These are phyloP conservation scores for Saccharomycopsis lassenensis DNA, from an alignment of 805 yeast genomes.

Conservation along the genomic window DNA sequence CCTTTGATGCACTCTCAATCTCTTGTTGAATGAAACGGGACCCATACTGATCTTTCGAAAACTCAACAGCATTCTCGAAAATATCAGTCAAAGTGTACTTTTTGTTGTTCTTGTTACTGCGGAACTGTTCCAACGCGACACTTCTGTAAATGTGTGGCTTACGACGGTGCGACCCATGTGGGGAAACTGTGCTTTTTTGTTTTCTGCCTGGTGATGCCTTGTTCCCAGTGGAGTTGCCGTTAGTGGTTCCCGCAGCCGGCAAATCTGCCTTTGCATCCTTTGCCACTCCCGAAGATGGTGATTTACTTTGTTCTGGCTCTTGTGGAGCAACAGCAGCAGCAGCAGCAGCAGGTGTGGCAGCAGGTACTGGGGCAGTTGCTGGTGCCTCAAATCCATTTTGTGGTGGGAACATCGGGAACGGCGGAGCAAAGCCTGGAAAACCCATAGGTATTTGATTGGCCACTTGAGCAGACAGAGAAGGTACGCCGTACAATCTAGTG, in stretches of 20 bases:
- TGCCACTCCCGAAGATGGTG: constrained; percentile 1
- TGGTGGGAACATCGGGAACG: constrained; percentile 24
- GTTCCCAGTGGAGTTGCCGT: neutral
- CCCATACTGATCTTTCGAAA: constrained; percentile 94
- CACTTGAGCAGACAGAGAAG: too few relatives aligned
- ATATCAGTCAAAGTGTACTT: constrained; percentile 63
- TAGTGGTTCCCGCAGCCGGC: too few relatives aligned
- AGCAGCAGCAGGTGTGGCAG: constrained; percentile 5
- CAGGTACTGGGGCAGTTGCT: constrained; percentile 5
- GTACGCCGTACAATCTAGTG: too few relatives aligned
- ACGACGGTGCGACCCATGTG: constrained; percentile 5
- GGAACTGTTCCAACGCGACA: constrained; percentile 76
- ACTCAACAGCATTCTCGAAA: constrained; percentile 80
- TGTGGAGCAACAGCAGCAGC: constrained; percentile 8
- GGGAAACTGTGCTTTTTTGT: constrained; percentile 12
- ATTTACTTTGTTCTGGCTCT: too few relatives aligned
- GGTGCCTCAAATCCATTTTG: constrained; percentile 11
- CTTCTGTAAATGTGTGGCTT: constrained; percentile 51
- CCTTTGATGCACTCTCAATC: constrained; percentile 49
- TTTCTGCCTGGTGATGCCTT: neutral
- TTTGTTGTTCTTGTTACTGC: constrained; percentile 48
- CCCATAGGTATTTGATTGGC: too few relatives aligned
- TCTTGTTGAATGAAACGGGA: constrained; percentile 93
- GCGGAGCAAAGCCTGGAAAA: constrained; percentile 42
- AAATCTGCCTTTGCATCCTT: too few relatives aligned